phyloP scores from a whole-genome alignment of 805 yeast species.

The Lipomyces anomalus region DNA sequence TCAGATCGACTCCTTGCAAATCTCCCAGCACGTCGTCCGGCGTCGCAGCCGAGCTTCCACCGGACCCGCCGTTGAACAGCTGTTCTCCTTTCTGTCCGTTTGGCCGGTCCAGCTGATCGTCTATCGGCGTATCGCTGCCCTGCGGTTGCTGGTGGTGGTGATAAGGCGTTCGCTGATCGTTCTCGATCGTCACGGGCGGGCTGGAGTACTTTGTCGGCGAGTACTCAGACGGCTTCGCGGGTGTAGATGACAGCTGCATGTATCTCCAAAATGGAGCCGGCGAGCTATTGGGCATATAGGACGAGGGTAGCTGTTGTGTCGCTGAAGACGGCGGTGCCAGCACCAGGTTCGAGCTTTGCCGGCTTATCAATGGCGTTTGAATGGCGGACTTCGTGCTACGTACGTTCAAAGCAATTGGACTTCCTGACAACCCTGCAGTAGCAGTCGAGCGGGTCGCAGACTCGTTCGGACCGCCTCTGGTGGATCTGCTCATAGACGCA shows the following conservation, averaged over 20 bases:
- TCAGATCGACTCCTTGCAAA: slow-evolving; percentile 44
- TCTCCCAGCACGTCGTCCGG: slow-evolving; percentile 37
- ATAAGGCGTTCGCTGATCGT: slow-evolving; percentile 2
- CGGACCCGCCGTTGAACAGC: background rate
- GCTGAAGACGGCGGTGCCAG: slow-evolving; percentile 37
- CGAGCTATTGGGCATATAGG: slow-evolving; percentile 52
- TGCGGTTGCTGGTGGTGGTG: slow-evolving; percentile 23
- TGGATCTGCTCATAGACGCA: background rate
- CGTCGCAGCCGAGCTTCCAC: slow-evolving; percentile 2
- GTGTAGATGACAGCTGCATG: slow-evolving; percentile 59
- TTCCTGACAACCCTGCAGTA: slow-evolving; percentile 3
- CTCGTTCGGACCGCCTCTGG: background rate
- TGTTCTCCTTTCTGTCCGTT: background rate
- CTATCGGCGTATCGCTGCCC: background rate
- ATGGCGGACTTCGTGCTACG: slow-evolving; percentile 9
- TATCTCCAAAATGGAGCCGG: slow-evolving; percentile 89
- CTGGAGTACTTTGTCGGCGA: slow-evolving; percentile 31
- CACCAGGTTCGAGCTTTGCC: slow-evolving; percentile 20
- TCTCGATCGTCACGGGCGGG: slow-evolving; percentile 23
- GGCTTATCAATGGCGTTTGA: slow-evolving; percentile 22
- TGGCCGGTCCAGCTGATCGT: slow-evolving; percentile 10
- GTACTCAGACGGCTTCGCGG: slow-evolving; percentile 25
- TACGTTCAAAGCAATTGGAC: slow-evolving; percentile 18
- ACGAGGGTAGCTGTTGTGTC: slow-evolving; percentile 36
- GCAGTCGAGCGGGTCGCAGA: background rate